These are phyloP conservation scores for Kwoniella bestiolae DNA, from an alignment of 768 basidiomycete species.

Conservation along the genomic window DNA sequence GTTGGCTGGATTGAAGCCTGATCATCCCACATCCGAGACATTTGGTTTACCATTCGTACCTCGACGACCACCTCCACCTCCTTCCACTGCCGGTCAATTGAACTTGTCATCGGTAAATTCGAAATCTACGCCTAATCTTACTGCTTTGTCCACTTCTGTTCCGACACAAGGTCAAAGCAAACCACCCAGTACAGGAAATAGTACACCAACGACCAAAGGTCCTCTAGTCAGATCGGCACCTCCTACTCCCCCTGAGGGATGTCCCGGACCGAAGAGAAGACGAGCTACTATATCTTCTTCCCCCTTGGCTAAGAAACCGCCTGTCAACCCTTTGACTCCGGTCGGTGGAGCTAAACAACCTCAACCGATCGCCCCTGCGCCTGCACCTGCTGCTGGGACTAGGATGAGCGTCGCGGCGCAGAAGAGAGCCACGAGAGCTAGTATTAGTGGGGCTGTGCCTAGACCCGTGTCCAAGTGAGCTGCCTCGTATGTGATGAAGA, in stretches of 20 bases:
- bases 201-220: conserved; percentile 22
- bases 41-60: conserved; percentile 29
- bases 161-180: neutral
- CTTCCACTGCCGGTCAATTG: neutral
- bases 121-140: conserved; percentile 37
- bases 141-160: conserved; percentile 21
- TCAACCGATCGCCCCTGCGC: conserved; percentile 4
- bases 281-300: conserved; percentile 38
- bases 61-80: conserved; percentile 10
- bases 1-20: conserved; percentile 26
- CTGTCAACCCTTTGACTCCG: conserved; percentile 7
- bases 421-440: conserved; percentile 24
- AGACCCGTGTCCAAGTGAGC: neutral
- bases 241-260: conserved; percentile 39
- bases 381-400: conserved; percentile 17
- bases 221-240: conserved; percentile 42
- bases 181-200: neutral
- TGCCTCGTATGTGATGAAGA: too few relatives aligned
- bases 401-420: conserved; percentile 19
- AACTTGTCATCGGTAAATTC: conserved; percentile 30
- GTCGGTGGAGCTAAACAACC: neutral
- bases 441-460: conserved; percentile 18
- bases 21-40: conserved; percentile 24
- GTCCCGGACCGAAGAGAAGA: conserved; percentile 46
- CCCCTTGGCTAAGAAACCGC: conserved; percentile 31